Conservation (phyloP, 1,139 yeast genomes). For the Hyphopichia wangnamkhiaoensis region DNA sequence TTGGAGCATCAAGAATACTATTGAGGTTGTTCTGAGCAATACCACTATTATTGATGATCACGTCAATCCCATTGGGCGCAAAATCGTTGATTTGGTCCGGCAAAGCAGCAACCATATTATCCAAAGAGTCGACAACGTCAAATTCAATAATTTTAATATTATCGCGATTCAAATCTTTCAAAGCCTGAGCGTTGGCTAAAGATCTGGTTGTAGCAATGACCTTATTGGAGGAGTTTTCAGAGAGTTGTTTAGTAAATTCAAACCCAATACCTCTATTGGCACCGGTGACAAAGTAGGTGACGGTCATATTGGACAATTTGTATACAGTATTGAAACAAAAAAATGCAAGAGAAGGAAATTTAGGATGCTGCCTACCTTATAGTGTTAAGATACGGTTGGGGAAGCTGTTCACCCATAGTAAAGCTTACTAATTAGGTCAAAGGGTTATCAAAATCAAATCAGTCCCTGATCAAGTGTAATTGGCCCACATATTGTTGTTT, state of each 20-base stretch:
- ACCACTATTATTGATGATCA: conserved; percentile 2
- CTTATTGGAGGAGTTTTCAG: conserved; percentile 5
- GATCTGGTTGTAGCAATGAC: conserved; percentile 14
- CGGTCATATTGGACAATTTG: background rate
- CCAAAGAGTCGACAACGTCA: conserved; percentile 4
- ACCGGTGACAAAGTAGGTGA: conserved; percentile 14
- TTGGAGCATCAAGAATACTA: background rate
- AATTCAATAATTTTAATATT: conserved; percentile 2
- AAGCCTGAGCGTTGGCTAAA: conserved; percentile 9
- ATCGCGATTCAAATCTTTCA: background rate
- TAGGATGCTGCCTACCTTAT: too few species aligned
- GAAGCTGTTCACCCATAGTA: too few species aligned
- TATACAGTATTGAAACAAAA: too few species aligned
- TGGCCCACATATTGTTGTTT: too few species aligned
- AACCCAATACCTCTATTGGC: conserved; percentile 18
- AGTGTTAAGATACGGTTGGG: too few species aligned
- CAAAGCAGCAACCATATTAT: background rate
- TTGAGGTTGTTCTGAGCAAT: conserved; percentile 11
- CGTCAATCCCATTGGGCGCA: conserved; percentile 6
- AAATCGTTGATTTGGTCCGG: conserved; percentile 9
- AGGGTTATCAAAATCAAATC: too few species aligned
- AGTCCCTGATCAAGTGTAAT: too few species aligned
- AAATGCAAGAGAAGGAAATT: too few species aligned
- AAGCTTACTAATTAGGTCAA: too few species aligned
- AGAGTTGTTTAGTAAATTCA: conserved; percentile 8